Conservation (phyloP, 345 rosid species). For the Eucalyptus virginea region DNA sequence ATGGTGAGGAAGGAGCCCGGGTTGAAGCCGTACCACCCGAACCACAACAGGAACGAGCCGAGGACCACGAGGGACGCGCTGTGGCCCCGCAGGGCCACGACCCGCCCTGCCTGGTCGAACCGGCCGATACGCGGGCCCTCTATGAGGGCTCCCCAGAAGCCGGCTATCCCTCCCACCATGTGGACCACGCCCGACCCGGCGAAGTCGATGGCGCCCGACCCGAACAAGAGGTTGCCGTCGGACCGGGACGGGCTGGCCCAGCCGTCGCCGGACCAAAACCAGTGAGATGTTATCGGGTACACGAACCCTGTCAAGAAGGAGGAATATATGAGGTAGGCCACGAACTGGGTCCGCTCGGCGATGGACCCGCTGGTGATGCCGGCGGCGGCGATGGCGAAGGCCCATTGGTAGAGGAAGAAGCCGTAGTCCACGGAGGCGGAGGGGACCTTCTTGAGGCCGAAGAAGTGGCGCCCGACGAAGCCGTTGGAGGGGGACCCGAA, state of each 20-base stretch:
- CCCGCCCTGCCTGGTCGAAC: slow-evolving; percentile 26
- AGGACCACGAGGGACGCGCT: slow-evolving; percentile 62
- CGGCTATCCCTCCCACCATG: slow-evolving; percentile 78
- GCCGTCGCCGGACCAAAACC: slow-evolving; percentile 71
- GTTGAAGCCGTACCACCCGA: slow-evolving; percentile 86
- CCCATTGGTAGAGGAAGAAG: slow-evolving; percentile 71
- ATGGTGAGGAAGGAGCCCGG: slow-evolving; percentile 53
- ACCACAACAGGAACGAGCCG: slow-evolving; percentile 68
- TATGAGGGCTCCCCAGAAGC: slow-evolving; percentile 63
- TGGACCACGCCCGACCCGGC: slow-evolving; percentile 81
- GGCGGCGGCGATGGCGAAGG: slow-evolving; percentile 70
- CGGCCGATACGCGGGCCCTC: slow-evolving; percentile 77
- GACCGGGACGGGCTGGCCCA: slow-evolving; percentile 46
- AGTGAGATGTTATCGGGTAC: slow-evolving; percentile 58
- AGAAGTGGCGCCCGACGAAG: slow-evolving; percentile 57
- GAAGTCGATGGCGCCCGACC: slow-evolving; percentile 60
- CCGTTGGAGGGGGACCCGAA: slow-evolving; percentile 67
- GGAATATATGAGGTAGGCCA: slow-evolving; percentile 60
- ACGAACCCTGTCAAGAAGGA: slow-evolving; percentile 64
- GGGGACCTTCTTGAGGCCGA: slow-evolving; percentile 34
- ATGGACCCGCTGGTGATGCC: slow-evolving; percentile 81
- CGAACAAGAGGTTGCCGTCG: slow-evolving; percentile 16
- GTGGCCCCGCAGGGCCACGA: slow-evolving; percentile 55
- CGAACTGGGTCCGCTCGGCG: slow-evolving; percentile 76
- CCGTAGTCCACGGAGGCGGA: slow-evolving; percentile 20